Conservation (phyloP, 208 protist genomes). For the Strigomonas culicis region DNA sequence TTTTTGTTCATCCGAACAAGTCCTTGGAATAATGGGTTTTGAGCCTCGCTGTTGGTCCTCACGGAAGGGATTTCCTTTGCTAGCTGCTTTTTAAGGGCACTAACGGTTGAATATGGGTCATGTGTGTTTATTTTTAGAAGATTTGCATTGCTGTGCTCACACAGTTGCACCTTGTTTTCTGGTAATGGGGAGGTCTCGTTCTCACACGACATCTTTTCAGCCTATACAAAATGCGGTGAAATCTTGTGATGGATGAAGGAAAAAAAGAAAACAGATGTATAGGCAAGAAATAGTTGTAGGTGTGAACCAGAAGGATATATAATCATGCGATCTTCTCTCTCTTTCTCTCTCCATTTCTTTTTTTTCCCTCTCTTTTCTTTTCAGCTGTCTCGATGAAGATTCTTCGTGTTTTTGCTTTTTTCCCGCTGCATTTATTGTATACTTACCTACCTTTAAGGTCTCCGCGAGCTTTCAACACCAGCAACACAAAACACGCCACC, state of each 20-base stretch:
- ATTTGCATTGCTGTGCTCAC: slow-evolving; percentile 80
- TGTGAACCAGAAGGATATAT: no score
- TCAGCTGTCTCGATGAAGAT: not conserved
- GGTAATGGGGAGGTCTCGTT: slow-evolving; percentile 4
- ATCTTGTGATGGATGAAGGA: not conserved
- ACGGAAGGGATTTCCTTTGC: slow-evolving; percentile 41
- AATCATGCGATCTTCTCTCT: not conserved
- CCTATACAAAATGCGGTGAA: not conserved
- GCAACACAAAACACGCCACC: no score
- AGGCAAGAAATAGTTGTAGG: not conserved
- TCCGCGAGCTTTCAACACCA: no score
- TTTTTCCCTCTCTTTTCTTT: slow-evolving; percentile 15
- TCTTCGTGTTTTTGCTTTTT: not conserved
- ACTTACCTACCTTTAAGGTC: no score
- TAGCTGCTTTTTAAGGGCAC: slow-evolving; percentile 72
- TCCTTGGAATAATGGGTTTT: slow-evolving; percentile 57
- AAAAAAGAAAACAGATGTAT: not conserved
- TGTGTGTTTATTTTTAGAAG: slow-evolving; percentile 88
- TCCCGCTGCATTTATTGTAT: no score
- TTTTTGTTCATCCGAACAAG: slow-evolving; percentile 87
- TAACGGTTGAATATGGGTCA: slow-evolving; percentile 77
- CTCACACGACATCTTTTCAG: slow-evolving; percentile 12
- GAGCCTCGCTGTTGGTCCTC: slow-evolving; percentile 1
- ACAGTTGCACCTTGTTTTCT: slow-evolving; percentile 28
- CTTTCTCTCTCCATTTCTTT: not conserved